Base-by-base conservation (phyloP, 331 rosid species). In the Saraca asoca region DNA sequence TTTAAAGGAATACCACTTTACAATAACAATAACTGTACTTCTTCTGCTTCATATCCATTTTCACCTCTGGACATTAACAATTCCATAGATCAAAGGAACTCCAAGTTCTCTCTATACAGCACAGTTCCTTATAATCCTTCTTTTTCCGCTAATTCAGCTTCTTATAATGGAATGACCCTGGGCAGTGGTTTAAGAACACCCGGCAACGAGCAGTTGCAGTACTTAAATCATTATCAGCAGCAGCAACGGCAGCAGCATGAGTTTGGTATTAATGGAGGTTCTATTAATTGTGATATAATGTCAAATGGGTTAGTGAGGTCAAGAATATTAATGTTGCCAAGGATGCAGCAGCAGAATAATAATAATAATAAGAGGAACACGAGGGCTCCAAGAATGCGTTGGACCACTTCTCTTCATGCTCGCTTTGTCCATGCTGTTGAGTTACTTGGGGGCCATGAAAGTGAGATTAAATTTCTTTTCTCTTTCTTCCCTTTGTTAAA, bases 371-470 rank as follows among this genome's bases (percentile, higher is more conserved):
- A 79, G 81, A 81, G 93, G 79, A 92, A 72, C 73, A 72, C 71
- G 78, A 92, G 98, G 67, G 98, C 96, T 9, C 98, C 98, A 7
- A 85, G 98, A 76, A 92, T 92, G 98, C 82, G 96, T 4, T 92
- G 98, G 98, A 92, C 98, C 41, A 83, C 79, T 42, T 87, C 98
- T 62, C 98, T 92, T 18, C 98, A 92, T 38, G 83, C 86, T 46
- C 85, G 98, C 16, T 92, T 92, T 58, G 84, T 92, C 71, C 98
- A 85, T 37, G 41, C 9, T 37, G 41, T 37, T 37, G 41, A 37
- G 41, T 37, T 37, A 6, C 9, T 37, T 6, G 41, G 41, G 0
- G 41, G 41, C 41, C 41, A 37, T 37, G 41, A 37, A 37, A 37
- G 41, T 37, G 9, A 37, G 41, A 6, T 5, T 37, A 24, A 6